phyloP scores from a whole-genome alignment of 1,284 basidiomycete genomes.

The Heterobasidion occidentale region DNA sequence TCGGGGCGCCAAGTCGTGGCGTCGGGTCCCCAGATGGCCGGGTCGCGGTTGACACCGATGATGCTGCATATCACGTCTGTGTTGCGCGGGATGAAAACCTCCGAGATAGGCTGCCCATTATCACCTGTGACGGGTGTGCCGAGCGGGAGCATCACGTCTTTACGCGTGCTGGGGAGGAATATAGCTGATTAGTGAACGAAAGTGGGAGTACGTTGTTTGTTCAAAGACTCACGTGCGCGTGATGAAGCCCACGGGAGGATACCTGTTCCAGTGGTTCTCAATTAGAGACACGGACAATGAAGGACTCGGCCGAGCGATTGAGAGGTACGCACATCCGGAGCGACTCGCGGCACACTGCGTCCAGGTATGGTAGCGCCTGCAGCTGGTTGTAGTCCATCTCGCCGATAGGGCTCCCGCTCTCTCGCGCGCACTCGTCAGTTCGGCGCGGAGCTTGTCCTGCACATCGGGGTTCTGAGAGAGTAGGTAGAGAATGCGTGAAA shows the following conservation, averaged over 20 bases:
- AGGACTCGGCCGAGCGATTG: background rate
- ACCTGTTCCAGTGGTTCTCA: background rate
- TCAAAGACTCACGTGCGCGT: background rate
- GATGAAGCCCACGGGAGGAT: slow-evolving; percentile 1
- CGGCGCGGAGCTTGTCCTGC: slow-evolving; percentile 12
- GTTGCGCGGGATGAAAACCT: slow-evolving; percentile 2
- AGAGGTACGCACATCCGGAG: background rate
- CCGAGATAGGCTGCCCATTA: background rate
- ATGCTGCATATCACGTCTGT: slow-evolving; percentile 6
- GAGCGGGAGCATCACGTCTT: background rate
- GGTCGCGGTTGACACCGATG: background rate
- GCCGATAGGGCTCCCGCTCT: background rate
- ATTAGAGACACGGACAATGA: background rate
- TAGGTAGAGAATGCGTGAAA: slow-evolving; percentile 13
- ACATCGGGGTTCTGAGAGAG: slow-evolving; percentile 11
- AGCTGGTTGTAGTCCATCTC: background rate
- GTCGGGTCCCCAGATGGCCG: background rate
- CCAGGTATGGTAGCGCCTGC: background rate
- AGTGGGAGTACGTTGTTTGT: too few relatives aligned
- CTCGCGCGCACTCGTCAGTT: slow-evolving; percentile 5
- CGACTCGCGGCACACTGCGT: background rate
- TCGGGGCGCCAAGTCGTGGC: background rate
- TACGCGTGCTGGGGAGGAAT: background rate
- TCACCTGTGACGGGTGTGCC: background rate
- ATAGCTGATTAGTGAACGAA: too few relatives aligned